Conservation (phyloP, 2,329 filamentous ascomycete genomes). For the Triangularia verruculosa region DNA sequence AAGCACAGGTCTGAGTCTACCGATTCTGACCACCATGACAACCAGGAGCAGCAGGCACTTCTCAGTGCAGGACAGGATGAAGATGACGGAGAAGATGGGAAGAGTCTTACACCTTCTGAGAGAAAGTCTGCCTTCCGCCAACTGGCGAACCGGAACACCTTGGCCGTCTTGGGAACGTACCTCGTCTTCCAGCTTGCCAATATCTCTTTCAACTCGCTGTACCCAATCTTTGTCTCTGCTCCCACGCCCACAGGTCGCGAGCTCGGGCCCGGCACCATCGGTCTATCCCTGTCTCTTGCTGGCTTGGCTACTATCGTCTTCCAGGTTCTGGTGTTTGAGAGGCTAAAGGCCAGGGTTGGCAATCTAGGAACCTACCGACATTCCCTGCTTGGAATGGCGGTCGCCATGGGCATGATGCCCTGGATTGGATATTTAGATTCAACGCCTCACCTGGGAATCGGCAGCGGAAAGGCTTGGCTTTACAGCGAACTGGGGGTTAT, state of each 20-base stretch:
- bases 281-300: conserved; percentile 78
- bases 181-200: conserved; percentile 92
- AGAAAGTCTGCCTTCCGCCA: conserved; percentile 47
- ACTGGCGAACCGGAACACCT: conserved; percentile 74
- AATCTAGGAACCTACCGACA: conserved; percentile 82
- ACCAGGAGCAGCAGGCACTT: conserved; percentile 19
- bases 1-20: conserved; percentile 24
- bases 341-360: conserved; percentile 72
- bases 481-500: conserved; percentile 78
- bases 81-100: conserved; percentile 29
- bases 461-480: conserved; percentile 65
- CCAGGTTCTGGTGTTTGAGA: conserved; percentile 81
- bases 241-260: conserved; percentile 71
- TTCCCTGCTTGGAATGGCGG: conserved; percentile 73
- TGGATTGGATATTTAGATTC: conserved; percentile 77
- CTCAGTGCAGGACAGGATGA: conserved; percentile 14
- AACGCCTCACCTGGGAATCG: conserved; percentile 53
- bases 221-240: conserved; percentile 85
- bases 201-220: conserved; percentile 91
- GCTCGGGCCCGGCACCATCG: conserved; percentile 76
- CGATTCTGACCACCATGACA: neutral
- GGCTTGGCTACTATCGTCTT: conserved; percentile 85
- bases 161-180: conserved; percentile 80
- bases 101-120: conserved; percentile 52
- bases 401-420: conserved; percentile 84